A percentile compares a stretch with the other conserved stretches of the same genome.
phyloP scores from a whole-genome alignment of 1,284 basidiomycete genomes.

The Leccinum subrobustum region DNA sequence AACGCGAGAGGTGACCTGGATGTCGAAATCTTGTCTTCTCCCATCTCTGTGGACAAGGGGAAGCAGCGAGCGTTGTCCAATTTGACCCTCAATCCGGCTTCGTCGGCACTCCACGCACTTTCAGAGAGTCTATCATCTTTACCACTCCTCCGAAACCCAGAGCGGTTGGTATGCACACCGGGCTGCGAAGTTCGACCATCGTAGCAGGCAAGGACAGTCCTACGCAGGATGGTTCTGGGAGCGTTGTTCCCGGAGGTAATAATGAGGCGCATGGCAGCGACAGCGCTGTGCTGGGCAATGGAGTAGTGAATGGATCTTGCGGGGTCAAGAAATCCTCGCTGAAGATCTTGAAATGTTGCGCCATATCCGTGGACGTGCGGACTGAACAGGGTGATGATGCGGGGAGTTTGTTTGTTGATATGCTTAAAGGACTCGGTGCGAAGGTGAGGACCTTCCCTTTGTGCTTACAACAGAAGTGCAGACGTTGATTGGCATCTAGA shows the following conservation, averaged over 20 bases:
- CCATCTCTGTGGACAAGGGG: slow-evolving; percentile 28
- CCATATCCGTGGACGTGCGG: too few species aligned
- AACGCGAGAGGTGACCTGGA: neutral
- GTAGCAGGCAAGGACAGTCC: slow-evolving; percentile 32
- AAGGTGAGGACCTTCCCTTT: too few species aligned
- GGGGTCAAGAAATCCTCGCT: too few species aligned
- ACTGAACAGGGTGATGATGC: too few species aligned
- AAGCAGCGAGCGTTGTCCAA: slow-evolving; percentile 31
- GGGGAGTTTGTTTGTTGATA: too few species aligned
- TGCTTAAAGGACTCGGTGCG: too few species aligned
- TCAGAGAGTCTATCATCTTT: slow-evolving; percentile 50
- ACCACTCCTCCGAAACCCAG: slow-evolving; percentile 41
- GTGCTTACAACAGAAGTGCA: too few species aligned
- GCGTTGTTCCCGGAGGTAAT: slow-evolving; percentile 11
- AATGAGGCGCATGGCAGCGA: neutral
- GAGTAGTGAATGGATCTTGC: too few species aligned
- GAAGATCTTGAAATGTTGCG: too few species aligned
- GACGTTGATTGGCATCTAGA: too few species aligned
- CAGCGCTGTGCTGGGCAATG: too few species aligned
- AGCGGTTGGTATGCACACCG: slow-evolving; percentile 29
- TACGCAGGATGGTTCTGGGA: slow-evolving; percentile 21
- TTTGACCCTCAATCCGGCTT: slow-evolving; percentile 51
- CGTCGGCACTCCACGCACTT: slow-evolving; percentile 56
- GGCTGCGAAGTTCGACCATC: slow-evolving; percentile 40
- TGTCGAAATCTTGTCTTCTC: slow-evolving; percentile 18